Percentiles rank a stretch among this genome's conserved stretches.
These are phyloP conservation scores for Torulaspora microellipsoides DNA, from an alignment of 805 yeast genomes.

Conservation along the genomic window DNA sequence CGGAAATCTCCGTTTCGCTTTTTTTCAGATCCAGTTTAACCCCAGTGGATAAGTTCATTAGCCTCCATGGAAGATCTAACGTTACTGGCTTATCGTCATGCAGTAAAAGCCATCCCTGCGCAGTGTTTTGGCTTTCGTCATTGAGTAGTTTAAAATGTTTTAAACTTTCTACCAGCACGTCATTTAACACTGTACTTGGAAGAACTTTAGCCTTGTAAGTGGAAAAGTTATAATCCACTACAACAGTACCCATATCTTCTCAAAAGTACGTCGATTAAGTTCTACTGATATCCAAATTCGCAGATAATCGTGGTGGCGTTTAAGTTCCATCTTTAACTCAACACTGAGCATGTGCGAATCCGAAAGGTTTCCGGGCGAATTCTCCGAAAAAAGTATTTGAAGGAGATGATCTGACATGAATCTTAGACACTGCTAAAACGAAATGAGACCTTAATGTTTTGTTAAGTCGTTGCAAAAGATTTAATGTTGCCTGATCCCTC, in stretches of 20 bases:
- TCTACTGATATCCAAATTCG: not conserved
- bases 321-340: too few species aligned
- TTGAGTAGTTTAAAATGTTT: constrained; percentile 35
- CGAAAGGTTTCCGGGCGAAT: too few species aligned
- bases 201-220: constrained; percentile 34
- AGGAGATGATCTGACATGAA: too few species aligned
- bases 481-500: constrained; percentile 49
- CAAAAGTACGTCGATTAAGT: not conserved
- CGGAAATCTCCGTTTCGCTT: not conserved
- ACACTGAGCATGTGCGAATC: too few species aligned
- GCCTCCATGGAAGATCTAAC: constrained; percentile 40
- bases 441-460: not conserved
- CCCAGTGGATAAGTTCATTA: constrained; percentile 43
- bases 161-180: constrained; percentile 36
- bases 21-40: constrained; percentile 36
- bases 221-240: constrained; percentile 35
- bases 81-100: constrained; percentile 36
- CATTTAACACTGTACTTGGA: constrained; percentile 37
- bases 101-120: constrained; percentile 21
- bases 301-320: too few species aligned
- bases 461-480: not conserved
- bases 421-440: too few species aligned
- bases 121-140: constrained; percentile 5
- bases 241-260: constrained; percentile 36
- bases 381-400: too few species aligned